Conservation (phyloP, 129 eudicot species). For the Scalesia atractyloides region DNA sequence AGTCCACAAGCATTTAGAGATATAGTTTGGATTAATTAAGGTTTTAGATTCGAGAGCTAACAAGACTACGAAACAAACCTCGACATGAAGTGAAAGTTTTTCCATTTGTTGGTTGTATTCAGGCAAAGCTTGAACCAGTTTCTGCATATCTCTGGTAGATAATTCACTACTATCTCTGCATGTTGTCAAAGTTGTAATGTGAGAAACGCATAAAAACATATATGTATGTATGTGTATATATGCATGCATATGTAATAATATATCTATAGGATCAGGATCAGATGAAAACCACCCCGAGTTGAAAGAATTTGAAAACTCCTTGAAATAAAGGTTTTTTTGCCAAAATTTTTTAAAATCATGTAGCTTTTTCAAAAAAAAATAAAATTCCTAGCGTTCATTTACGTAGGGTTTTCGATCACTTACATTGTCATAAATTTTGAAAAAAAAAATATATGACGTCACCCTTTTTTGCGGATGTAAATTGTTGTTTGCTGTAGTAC, state of each 20-base stretch:
- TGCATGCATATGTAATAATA: neutral
- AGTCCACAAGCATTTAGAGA: constrained; percentile 17
- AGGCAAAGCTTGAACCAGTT: constrained; percentile 99
- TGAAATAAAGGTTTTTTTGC: too few species aligned
- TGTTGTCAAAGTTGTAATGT: constrained; percentile 20
- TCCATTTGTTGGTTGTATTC: constrained; percentile 87
- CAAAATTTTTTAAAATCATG: too few species aligned
- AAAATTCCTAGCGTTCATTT: too few species aligned
- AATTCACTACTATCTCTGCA: constrained; percentile 83
- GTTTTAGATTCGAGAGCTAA: neutral
- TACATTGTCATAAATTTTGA: too few species aligned
- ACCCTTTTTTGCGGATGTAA: too few species aligned
- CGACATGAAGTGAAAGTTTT: constrained; percentile 84
- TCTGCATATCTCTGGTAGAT: constrained; percentile 91
- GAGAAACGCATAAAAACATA: constrained; percentile 13
- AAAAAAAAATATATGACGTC: too few species aligned
- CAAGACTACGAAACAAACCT: constrained; percentile 50
- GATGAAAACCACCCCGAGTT: too few species aligned
- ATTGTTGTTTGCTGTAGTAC: too few species aligned
- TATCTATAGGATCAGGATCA: neutral
- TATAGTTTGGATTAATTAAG: neutral
- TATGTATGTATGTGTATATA: neutral
- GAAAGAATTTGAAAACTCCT: too few species aligned
- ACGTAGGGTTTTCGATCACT: too few species aligned
- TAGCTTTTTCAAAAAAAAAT: too few species aligned